Evolutionary conservation across 495 filamentous ascomycete genomes (phyloP).

Genomic region (Immersiella caudata): DNA sequence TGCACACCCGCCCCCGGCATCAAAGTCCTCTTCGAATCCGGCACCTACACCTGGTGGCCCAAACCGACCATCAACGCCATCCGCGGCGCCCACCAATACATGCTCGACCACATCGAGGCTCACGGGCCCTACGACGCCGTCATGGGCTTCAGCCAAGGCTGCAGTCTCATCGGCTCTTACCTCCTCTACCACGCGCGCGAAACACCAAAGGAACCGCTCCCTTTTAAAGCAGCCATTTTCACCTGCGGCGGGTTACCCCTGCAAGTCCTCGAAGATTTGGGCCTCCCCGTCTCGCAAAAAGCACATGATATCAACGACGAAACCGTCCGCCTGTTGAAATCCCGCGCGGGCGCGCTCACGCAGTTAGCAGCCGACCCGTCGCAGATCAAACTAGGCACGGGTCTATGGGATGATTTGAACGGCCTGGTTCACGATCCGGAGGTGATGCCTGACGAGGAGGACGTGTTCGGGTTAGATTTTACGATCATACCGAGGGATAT

Average conservation of each 20-base stretch:
- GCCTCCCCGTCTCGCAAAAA: constrained; percentile 48
- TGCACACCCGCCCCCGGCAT: constrained; percentile 54
- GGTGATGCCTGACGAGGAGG: constrained; percentile 26
- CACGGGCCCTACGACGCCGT: constrained; percentile 65
- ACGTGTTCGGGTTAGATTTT: constrained; percentile 58
- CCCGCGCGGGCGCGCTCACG: constrained; percentile 35
- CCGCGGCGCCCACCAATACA: constrained; percentile 46
- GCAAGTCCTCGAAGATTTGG: constrained; percentile 53
- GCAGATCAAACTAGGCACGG: constrained; percentile 27
- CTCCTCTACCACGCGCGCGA: constrained; percentile 46
- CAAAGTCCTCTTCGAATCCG: constrained; percentile 54
- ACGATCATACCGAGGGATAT: constrained; percentile 44
- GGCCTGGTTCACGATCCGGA: constrained; percentile 39
- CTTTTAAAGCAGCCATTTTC: constrained; percentile 64
- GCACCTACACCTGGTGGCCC: constrained; percentile 54
- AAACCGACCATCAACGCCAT: constrained; percentile 41
- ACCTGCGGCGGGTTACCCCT: constrained; percentile 59
- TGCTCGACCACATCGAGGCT: constrained; percentile 48
- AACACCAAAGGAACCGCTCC: constrained; percentile 38
- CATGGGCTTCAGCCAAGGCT: constrained; percentile 64
- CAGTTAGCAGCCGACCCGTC: constrained; percentile 36
- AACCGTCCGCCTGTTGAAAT: constrained; percentile 32
- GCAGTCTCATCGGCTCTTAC: constrained; percentile 52
- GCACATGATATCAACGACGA: constrained; percentile 44
- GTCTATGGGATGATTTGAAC: constrained; percentile 35